Percentiles rank a stretch among this genome's conserved stretches.
phyloP scores from a whole-genome alignment of 306 rosid species.

The Cicer chorassanicum region DNA sequence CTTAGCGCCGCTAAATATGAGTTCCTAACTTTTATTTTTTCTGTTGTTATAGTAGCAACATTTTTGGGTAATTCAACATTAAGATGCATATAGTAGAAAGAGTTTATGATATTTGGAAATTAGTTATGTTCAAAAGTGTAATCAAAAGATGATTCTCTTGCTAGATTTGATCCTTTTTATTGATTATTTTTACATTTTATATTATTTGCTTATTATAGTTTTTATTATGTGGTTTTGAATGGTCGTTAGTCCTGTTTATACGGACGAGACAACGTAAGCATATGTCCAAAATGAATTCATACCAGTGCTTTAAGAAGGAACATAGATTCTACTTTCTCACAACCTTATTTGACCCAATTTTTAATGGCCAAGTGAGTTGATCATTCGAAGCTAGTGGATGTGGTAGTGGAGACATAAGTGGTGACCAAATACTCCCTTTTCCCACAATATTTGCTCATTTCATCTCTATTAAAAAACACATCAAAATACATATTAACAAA shows the following conservation, averaged over 20 bases:
- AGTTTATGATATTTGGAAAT: constrained; percentile 15
- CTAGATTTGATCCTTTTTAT: constrained; percentile 20
- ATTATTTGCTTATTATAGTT: neutral
- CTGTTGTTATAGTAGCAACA: constrained; percentile 25
- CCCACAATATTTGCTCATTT: no score
- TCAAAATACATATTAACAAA: no score
- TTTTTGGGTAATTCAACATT: constrained; percentile 10
- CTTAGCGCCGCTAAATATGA: constrained; percentile 34
- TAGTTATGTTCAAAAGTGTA: constrained; percentile 31
- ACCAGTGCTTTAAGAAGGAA: constrained; percentile 48
- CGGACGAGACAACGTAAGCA: constrained; percentile 43
- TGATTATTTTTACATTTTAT: neutral
- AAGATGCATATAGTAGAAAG: neutral
- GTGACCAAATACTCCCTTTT: no score
- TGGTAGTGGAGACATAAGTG: neutral
- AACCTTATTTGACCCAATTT: constrained; percentile 20
- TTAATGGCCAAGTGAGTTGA: constrained; percentile 41
- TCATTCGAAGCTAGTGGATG: constrained; percentile 22
- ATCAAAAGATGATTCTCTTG: constrained; percentile 38
- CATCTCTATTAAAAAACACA: no score
- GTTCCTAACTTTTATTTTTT: neutral
- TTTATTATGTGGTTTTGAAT: constrained; percentile 30
- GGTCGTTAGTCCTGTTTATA: constrained; percentile 2
- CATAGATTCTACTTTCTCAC: constrained; percentile 45
- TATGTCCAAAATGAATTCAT: constrained; percentile 44